Base-by-base conservation (phyloP, 140 eudicot species). In the Erigeron philadelphicus region DNA sequence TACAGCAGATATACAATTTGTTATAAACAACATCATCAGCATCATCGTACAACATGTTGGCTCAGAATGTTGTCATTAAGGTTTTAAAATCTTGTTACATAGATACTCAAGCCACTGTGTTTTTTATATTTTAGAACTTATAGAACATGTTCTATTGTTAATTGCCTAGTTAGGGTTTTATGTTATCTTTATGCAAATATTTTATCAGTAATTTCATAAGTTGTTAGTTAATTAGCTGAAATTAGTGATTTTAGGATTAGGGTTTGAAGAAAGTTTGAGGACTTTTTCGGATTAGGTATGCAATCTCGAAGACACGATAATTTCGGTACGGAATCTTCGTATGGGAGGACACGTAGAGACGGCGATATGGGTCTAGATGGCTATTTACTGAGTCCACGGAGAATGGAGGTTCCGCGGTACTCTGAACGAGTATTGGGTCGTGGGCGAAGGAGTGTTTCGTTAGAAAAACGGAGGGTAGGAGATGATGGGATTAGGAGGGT, bases 251-350 rank as follows among this genome's bases (percentile, higher is more conserved):
- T 57, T 41, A 76, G 76, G 75, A 59, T 61, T 15, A 75, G 79
- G 79, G 68, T 61, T 69, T 74, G 52, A 11, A 31, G 21, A 44
- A 9, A 68, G 68, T 62, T 62, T 68, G 72, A 76, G 76, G 67
- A 17, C 68, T 49, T 70, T 64, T 38, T 23, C n/a, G 52, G 23
- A 60, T 47, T 64, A 76, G 54, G 60, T 80, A 84, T 84, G 85
- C 79, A 78, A 75, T 75, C 76, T 67, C 72, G 78, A 65, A 75
- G 85, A 68, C 76, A 67, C 42, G 75, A 81, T 44, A 74, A 70
- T 68, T 71, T 46, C n/a, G 42, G 25, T 62, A 41, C 66, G 9
- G 43, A 63, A 52, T 72, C 82, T 50, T 64, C 72, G 1, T 67
- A 15, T 56, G 81, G 49, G 12, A 73, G 79, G 49, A 67, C 57